Evolutionary conservation across 176 grass and related monocot species (phyloP).

Genomic region (Dactylis glomerata): DNA sequence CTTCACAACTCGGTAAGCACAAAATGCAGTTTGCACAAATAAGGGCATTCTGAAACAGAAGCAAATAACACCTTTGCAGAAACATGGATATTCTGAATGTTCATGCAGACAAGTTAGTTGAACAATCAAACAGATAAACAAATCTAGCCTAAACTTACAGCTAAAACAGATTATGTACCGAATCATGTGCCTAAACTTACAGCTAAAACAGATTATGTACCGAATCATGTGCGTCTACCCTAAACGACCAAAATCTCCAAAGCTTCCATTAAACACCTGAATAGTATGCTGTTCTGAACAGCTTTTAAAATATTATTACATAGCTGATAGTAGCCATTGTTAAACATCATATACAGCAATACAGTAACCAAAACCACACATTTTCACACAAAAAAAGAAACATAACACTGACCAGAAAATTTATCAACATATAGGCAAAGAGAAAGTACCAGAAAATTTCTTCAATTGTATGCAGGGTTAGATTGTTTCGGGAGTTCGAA

Average conservation of each 20-base stretch:
- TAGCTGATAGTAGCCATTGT: neutral
- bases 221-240: neutral
- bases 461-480: neutral
- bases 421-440: neutral
- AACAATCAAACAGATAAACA: conserved; percentile 6
- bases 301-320: neutral
- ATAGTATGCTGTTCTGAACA: neutral
- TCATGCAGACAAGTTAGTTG: neutral
- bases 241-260: neutral
- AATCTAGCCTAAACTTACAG: too few species aligned
- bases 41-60: neutral
- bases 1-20: neutral
- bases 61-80: neutral
- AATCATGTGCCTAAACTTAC: too few species aligned
- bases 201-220: neutral
- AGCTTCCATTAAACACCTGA: neutral
- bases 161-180: neutral
- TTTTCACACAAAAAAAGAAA: neutral
- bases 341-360: neutral
- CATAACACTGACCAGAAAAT: neutral
- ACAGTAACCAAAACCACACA: neutral
- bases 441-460: neutral
- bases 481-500: too few species aligned
- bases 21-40: neutral
- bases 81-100: neutral